phyloP scores from a whole-genome alignment of 2,329 filamentous ascomycete genomes.

The Sclerotinia nivalis region DNA sequence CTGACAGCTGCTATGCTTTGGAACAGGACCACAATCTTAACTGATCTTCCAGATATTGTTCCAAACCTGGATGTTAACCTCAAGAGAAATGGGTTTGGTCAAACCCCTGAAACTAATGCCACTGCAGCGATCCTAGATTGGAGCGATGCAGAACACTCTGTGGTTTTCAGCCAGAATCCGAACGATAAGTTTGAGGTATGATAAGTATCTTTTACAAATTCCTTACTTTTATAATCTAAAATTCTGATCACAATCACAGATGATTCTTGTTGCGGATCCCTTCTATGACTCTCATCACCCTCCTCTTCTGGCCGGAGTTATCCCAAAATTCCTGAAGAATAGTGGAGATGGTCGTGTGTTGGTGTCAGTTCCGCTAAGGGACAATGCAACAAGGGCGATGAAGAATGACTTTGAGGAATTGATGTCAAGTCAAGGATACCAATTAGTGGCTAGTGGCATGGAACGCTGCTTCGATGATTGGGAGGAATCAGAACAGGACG shows the following conservation, averaged over 20 bases:
- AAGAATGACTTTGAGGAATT: slow-evolving; percentile 8
- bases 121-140: slow-evolving; percentile 65
- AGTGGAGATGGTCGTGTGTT: slow-evolving; percentile 61
- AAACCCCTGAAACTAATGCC: slow-evolving; percentile 55
- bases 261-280: slow-evolving; percentile 83
- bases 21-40: slow-evolving; percentile 67
- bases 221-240: slow-evolving; percentile 10
- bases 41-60: slow-evolving; percentile 82
- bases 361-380: slow-evolving; percentile 78
- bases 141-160: slow-evolving; percentile 43
- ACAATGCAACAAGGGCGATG: slow-evolving; percentile 55
- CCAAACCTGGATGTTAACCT: slow-evolving; percentile 76
- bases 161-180: slow-evolving; percentile 43
- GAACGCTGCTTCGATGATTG: slow-evolving; percentile 23
- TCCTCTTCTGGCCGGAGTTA: slow-evolving; percentile 67
- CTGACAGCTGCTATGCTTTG: slow-evolving; percentile 77
- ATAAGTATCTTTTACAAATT: slow-evolving; percentile 15
- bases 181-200: slow-evolving; percentile 47
- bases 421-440: slow-evolving; percentile 12
- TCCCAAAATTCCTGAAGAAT: slow-evolving; percentile 65
- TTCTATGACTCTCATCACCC: slow-evolving; percentile 87
- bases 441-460: not conserved
- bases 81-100: slow-evolving; percentile 60
- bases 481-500: slow-evolving; percentile 16
- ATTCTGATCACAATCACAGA: slow-evolving; percentile 44